Evolutionary conservation across 2,329 filamentous ascomycete species (phyloP).

Genomic region (Emmonsiellopsis sp.): DNA sequence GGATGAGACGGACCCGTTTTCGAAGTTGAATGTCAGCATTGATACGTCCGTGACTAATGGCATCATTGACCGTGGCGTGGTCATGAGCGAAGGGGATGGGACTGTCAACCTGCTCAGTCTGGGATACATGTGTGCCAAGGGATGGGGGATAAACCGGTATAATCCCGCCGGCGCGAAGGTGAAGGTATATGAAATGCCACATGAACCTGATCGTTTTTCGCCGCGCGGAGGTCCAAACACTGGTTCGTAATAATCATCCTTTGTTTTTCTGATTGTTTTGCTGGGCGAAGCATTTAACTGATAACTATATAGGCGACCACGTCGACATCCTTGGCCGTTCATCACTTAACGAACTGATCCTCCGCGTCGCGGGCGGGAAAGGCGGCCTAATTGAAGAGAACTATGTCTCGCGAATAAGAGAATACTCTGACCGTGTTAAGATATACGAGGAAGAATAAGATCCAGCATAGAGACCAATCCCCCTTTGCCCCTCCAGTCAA

Average conservation of each 20-base stretch:
- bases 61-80: slow-evolving; percentile 70
- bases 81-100: slow-evolving; percentile 91
- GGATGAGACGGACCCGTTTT: slow-evolving; percentile 55
- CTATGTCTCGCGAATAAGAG: slow-evolving; percentile 69
- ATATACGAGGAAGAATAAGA: slow-evolving; percentile 57
- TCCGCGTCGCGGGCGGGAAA: slow-evolving; percentile 75
- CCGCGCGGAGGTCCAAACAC: slow-evolving; percentile 64
- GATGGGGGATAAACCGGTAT: slow-evolving; percentile 88
- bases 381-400: slow-evolving; percentile 70
- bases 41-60: slow-evolving; percentile 42
- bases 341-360: slow-evolving; percentile 80
- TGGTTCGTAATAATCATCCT: slow-evolving; percentile 28
- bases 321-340: slow-evolving; percentile 90
- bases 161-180: slow-evolving; percentile 78
- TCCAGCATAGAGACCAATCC: neutral
- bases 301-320: slow-evolving; percentile 63
- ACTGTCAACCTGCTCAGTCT: slow-evolving; percentile 87
- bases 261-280: neutral
- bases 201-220: slow-evolving; percentile 87
- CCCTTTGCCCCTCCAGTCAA: no score
- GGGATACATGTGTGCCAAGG: slow-evolving; percentile 94
- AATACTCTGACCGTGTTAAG: slow-evolving; percentile 76
- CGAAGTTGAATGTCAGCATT: slow-evolving; percentile 46
- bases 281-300: neutral
- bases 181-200: slow-evolving; percentile 88